Conservation (phyloP, 805 yeast species). For the Ogataea dorogensis region DNA sequence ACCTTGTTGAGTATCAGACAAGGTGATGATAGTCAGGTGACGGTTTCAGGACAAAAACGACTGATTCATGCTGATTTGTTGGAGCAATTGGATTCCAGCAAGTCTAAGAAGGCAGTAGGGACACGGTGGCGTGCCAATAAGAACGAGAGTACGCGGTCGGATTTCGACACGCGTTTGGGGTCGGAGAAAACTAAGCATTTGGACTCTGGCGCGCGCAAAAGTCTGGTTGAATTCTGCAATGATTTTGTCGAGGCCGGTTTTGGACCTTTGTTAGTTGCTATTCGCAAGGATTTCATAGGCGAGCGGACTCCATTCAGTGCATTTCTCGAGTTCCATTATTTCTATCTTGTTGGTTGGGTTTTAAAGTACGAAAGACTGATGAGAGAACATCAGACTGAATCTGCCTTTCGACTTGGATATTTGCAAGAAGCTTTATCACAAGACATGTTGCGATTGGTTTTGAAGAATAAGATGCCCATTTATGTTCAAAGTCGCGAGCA, state of each 20-base stretch:
- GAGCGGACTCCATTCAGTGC: constrained; percentile 33
- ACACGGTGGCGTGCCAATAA: constrained; percentile 13
- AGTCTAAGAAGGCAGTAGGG: constrained; percentile 53
- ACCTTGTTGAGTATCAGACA: constrained; percentile 73
- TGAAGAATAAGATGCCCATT: constrained; percentile 36
- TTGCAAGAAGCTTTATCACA: constrained; percentile 52
- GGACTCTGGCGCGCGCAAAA: constrained; percentile 30
- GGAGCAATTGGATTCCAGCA: constrained; percentile 62
- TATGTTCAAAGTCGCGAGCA: constrained; percentile 45
- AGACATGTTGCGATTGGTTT: constrained; percentile 53
- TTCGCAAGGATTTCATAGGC: constrained; percentile 37
- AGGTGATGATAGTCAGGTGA: constrained; percentile 53
- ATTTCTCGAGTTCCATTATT: constrained; percentile 44
- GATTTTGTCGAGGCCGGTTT: constrained; percentile 74
- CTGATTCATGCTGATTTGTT: constrained; percentile 45
- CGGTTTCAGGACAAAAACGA: constrained; percentile 69
- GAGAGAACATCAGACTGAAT: constrained; percentile 33
- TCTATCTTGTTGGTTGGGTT: constrained; percentile 72
- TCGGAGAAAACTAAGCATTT: constrained; percentile 29
- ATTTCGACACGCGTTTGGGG: constrained; percentile 30
- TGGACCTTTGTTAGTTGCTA: constrained; percentile 55
- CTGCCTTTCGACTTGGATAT: constrained; percentile 28
- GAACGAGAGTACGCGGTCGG: constrained; percentile 29
- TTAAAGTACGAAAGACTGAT: constrained; percentile 57
- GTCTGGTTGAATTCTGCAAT: constrained; percentile 45